Base-by-base conservation (phyloP, 331 rosid genomes). In the Ulmus americana region DNA sequence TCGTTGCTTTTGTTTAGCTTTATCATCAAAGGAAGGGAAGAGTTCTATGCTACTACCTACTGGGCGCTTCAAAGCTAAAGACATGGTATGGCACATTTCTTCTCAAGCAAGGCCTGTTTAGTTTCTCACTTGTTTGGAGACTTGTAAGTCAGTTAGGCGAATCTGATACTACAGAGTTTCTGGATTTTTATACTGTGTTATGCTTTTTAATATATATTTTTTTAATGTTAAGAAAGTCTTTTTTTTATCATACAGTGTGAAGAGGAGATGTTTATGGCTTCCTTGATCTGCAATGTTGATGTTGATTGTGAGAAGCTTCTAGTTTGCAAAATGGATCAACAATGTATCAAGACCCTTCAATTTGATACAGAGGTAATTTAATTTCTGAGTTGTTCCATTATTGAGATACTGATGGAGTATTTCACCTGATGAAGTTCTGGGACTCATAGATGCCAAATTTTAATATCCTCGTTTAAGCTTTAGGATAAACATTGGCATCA, bases 1-100 rank as follows among this genome's bases (percentile, higher is more conserved):
- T 76, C 97, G 96, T 65, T 84, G 94, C 65, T 91, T 91, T 74
- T 95, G 96, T 46, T 73, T 91, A 67, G 80, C 63, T 78, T 79
- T 88, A 45, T 91, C 97, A 64, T 91, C 97, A 42, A 91, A 91
- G 83, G 96, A 96, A 22, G 97, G 97, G 68, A 91, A 88, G 73
- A 81, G 65, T 69, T 84, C 96, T 28, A 79, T 86, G 74, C 97
- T 91, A 65, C 77, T 86, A 64, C 95, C 95, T 47, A 80, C 92
- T 6, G 79, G 82, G 56, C 83, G 90, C 54, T 82, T 68, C 69
- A 82, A 78, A 74, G 77, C 87, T 61, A 80, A 72, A 75, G 65
- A 77, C 50, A 73, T 82, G 95, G 97, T 91, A 83, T 63, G 84
- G 16, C 16, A 54, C 64, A 61, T 7, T 73, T 74, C 70, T 54